Conservation (phyloP, 2,329 filamentous ascomycete species). For the Leptographium galeiforme region DNA sequence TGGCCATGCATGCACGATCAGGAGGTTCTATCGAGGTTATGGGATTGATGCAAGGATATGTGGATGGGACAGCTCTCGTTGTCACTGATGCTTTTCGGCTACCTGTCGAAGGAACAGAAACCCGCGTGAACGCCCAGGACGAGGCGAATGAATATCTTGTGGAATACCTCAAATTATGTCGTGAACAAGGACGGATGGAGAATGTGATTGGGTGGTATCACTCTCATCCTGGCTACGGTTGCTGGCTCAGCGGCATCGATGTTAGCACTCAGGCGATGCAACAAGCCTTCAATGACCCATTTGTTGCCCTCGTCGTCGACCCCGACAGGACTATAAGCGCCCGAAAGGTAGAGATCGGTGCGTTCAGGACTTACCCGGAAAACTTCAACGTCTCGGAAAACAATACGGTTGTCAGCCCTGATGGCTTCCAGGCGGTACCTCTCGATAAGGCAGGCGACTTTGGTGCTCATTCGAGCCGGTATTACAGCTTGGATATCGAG, state of each 20-base stretch:
- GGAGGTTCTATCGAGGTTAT: constrained; percentile 89
- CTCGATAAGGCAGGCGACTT: constrained; percentile 93
- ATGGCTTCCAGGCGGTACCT: constrained; percentile 66
- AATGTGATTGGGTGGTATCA: constrained; percentile 98
- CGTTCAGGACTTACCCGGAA: constrained; percentile 81
- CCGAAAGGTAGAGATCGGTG: constrained; percentile 93
- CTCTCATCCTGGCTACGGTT: constrained; percentile 92
- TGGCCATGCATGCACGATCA: constrained; percentile 98
- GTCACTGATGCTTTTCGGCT: constrained; percentile 89
- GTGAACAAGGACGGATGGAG: constrained; percentile 66
- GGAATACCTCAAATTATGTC: constrained; percentile 62
- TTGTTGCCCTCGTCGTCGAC: constrained; percentile 91
- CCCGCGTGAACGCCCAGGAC: constrained; percentile 86
- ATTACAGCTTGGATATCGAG: constrained; percentile 83
- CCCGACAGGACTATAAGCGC: constrained; percentile 89
- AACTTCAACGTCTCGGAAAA: constrained; percentile 42
- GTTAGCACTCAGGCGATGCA: constrained; percentile 78
- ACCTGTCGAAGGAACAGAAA: constrained; percentile 97
- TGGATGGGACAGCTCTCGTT: constrained; percentile 71
- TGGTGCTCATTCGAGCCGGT: constrained; percentile 77
- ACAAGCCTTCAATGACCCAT: constrained; percentile 78
- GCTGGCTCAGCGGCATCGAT: constrained; percentile 95
- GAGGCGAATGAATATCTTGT: constrained; percentile 98
- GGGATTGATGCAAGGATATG: constrained; percentile 95
- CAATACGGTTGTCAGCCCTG: constrained; percentile 20